phyloP scores from a whole-genome alignment of 805 yeast genomes.

The Wickerhamiella musiphila region DNA sequence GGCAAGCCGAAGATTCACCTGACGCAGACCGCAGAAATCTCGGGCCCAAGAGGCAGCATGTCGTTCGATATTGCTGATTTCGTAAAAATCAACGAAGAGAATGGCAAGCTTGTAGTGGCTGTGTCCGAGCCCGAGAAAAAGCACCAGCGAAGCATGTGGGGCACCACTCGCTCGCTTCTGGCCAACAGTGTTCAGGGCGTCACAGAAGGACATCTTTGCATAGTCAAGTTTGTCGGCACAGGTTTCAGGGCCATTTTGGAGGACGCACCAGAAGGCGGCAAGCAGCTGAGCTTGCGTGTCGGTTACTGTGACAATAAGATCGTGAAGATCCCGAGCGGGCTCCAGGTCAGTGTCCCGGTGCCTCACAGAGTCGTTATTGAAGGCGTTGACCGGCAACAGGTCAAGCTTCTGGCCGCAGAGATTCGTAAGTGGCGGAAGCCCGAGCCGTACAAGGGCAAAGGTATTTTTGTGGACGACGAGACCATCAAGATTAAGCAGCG shows the following conservation, averaged over 20 bases:
- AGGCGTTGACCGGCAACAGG: slow-evolving; percentile 77
- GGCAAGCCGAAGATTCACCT: slow-evolving; percentile 44
- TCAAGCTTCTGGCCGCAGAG: slow-evolving; percentile 73
- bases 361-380: slow-evolving; percentile 76
- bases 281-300: slow-evolving; percentile 58
- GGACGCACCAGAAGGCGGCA: slow-evolving; percentile 29
- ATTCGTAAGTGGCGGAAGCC: slow-evolving; percentile 83
- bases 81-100: slow-evolving; percentile 26
- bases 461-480: slow-evolving; percentile 82
- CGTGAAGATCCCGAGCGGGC: slow-evolving; percentile 56
- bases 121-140: slow-evolving; percentile 42
- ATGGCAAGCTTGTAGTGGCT: slow-evolving; percentile 29
- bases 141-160: slow-evolving; percentile 84
- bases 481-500: slow-evolving; percentile 79
- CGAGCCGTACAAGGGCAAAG: slow-evolving; percentile 97
- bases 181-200: slow-evolving; percentile 74
- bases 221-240: slow-evolving; percentile 82
- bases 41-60: slow-evolving; percentile 65
- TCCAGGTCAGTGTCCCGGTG: slow-evolving; percentile 58
- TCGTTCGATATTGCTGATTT: slow-evolving; percentile 57
- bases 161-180: slow-evolving; percentile 67
- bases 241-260: slow-evolving; percentile 86
- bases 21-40: slow-evolving; percentile 39
- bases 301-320: slow-evolving; percentile 77
- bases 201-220: slow-evolving; percentile 79